Evolutionary conservation across 1,284 basidiomycete species (phyloP).

Genomic region (Tremellales sp.): DNA sequence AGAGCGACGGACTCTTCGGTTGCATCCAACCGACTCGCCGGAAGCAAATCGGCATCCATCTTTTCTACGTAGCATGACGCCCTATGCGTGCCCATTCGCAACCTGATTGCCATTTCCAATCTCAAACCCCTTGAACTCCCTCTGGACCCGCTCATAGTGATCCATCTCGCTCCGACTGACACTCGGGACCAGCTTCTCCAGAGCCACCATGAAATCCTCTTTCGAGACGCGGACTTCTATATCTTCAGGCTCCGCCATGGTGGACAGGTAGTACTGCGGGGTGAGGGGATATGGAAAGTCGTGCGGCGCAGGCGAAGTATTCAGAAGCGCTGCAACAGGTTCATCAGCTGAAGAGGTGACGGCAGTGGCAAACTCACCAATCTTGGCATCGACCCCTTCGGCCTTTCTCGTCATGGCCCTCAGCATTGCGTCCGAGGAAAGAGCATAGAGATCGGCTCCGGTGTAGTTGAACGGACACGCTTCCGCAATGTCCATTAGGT

Average conservation of each 20-base stretch:
- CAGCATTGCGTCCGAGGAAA: slow-evolving; percentile 94
- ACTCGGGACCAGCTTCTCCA: slow-evolving; percentile 75
- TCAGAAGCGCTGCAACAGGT: slow-evolving; percentile 10
- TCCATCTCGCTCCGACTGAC: slow-evolving; percentile 86
- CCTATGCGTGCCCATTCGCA: neutral
- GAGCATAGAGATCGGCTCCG: slow-evolving; percentile 95
- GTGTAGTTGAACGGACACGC: slow-evolving; percentile 89
- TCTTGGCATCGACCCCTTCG: slow-evolving; percentile 66
- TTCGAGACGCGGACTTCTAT: slow-evolving; percentile 51
- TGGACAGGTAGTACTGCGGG: slow-evolving; percentile 86
- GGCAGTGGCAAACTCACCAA: slow-evolving; percentile 53
- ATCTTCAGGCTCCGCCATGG: slow-evolving; percentile 71
- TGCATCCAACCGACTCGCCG: neutral
- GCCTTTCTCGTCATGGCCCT: slow-evolving; percentile 92
- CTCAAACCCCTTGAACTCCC: slow-evolving; percentile 55
- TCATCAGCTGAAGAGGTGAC: slow-evolving; percentile 1
- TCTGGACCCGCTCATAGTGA: slow-evolving; percentile 74
- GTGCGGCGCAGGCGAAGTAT: no score
- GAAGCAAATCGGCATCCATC: neutral
- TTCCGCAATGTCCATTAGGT: slow-evolving; percentile 65
- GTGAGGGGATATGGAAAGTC: slow-evolving; percentile 75
- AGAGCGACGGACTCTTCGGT: neutral
- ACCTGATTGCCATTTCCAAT: slow-evolving; percentile 19
- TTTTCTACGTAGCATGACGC: neutral
- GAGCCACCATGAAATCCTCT: slow-evolving; percentile 63